Conservation (phyloP, 1,139 yeast genomes). For the Kurtzmaniella natalensis region DNA sequence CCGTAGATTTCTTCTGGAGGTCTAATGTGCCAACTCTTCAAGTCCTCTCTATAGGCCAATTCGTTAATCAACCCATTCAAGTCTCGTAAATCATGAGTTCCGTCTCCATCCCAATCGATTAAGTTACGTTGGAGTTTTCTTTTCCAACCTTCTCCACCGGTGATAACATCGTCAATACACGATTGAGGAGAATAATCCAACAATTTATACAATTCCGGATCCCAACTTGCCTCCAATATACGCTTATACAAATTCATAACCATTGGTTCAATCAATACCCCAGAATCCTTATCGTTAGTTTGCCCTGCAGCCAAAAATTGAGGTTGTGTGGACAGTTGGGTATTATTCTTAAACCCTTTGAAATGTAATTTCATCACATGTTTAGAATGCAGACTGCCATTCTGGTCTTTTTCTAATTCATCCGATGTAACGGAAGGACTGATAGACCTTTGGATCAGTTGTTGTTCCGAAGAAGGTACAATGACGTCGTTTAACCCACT, state of each 20-base stretch:
- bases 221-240: slow-evolving; percentile 75
- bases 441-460: no score
- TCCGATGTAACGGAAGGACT: no score
- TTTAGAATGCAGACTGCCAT: no score
- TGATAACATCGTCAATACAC: slow-evolving; percentile 69
- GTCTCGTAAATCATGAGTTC: slow-evolving; percentile 40
- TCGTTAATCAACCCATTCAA: slow-evolving; percentile 44
- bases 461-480: background rate
- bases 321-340: no score
- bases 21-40: slow-evolving; percentile 46
- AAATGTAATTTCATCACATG: no score
- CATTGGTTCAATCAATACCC: slow-evolving; percentile 44
- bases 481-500: slow-evolving; percentile 38
- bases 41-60: slow-evolving; percentile 34
- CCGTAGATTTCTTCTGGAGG: no score
- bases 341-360: no score
- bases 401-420: no score
- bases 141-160: slow-evolving; percentile 69
- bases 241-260: slow-evolving; percentile 53
- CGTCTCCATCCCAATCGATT: slow-evolving; percentile 15
- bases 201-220: slow-evolving; percentile 51
- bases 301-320: no score
- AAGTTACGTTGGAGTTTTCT: slow-evolving; percentile 21
- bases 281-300: no score
- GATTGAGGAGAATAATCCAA: slow-evolving; percentile 71